Base-by-base conservation (phyloP, 768 basidiomycete species). In the Lactarius tabidus region DNA sequence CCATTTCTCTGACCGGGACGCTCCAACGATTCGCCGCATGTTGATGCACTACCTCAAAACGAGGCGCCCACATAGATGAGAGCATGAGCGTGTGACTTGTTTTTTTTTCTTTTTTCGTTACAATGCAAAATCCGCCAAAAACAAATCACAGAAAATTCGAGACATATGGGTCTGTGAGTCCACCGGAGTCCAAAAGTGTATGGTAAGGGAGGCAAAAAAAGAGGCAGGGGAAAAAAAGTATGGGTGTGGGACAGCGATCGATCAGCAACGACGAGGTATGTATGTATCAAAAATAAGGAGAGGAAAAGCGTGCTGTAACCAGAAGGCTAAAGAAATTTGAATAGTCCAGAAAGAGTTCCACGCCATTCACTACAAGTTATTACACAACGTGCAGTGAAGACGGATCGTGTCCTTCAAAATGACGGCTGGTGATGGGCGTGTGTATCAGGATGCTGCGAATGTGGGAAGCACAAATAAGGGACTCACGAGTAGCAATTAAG, bases 401-500 rank as follows among this genome's bases (percentile, higher is more conserved):
- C 82, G 80, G 72, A 92, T 72, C 67, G 76, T 79, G 68, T 79
- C 79, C 65, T 83, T 85, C 79, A 93, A 83, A 57, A 84, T 75
- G 67, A 78, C 80, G 70, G 88, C 89, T 90, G 5, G 48, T 26
- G 69, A 28, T 20, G 63, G 58, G 29, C 38, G 59, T 59, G 31
- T 48, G 66, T 65, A 58, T 60, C 62, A 66, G 56, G 6, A 6
- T 10, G 3, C 2, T 54, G 15, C 39, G n/a, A 2, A 20, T 4
- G 18, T 7, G 20, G 20, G 15, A 17, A 6, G 5, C 14, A 55
- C 33, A 9, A 36, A 36, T 9, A 26, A n/a, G 17, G 26, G 39
- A 84, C 90, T 79, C 76, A 92, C 90, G 92, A 69, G 90, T 75
- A 70, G 82, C 85, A 73, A 98, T 87, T 69, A 97, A 81, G 51